Evolutionary conservation across 1,284 basidiomycete species (phyloP), one percentile per base, ranked within the genome.

Genomic region (Puccinia triticina): DNA sequence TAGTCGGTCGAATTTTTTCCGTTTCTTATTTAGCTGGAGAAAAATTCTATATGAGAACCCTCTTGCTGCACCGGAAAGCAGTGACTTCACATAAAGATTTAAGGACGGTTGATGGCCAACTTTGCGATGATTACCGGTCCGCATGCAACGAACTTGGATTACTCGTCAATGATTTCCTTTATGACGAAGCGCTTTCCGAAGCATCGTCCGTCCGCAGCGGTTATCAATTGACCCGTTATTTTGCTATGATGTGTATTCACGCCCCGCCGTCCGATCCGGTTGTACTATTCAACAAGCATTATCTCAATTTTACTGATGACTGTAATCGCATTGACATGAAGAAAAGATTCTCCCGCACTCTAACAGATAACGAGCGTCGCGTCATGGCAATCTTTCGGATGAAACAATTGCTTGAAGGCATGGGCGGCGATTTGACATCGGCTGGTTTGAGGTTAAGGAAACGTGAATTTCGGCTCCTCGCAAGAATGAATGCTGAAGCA

Each of bases 141-240:
- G 66, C 66, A 8, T n/a, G 40, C 40, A 48, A 71, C 37, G 1
- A 4, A 0, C 67, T 71, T 0, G 67, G 67, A 40, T 18, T 71
- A 1, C 37, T 71, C 16, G 23, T n/a, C n/a, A n/a, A n/a, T n/a
- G n/a, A n/a, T n/a, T n/a, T n/a, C n/a, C n/a, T n/a, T n/a, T n/a
- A n/a, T 2, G 18, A 29, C 18, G 67, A 71, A 21, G 23, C 8
- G 48, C 34, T 43, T 7, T 71, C 37, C 37, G 34, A 71, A 43
- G 67, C 37, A 26, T 16, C 5, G 88, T 89, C 84, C 89, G 88
- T 0, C 83, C 83, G 2, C 89, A 89, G 86, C 88, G 88, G 69
- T 89, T 90, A 50, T 89, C 89, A 40, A 14, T 46, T 46, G 11
- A 40, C 5, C 59, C 18, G 32, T 4, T 32, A 29, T 34, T 75